These are phyloP conservation scores for Clavispora phyllophila DNA, from an alignment of 805 yeast genomes.

Conservation along the genomic window DNA sequence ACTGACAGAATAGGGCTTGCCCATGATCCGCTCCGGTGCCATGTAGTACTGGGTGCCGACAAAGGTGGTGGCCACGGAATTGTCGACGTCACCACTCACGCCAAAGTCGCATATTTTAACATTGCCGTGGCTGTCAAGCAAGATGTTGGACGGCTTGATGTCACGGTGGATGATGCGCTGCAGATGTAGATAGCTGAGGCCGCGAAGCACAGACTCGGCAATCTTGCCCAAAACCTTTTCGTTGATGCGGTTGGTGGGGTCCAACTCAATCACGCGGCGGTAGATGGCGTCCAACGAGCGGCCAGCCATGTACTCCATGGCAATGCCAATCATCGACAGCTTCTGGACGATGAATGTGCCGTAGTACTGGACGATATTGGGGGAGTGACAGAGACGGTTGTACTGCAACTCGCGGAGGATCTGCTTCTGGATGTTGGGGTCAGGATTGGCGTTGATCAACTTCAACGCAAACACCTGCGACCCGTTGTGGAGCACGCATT, in stretches of 20 bases:
- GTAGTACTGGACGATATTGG: slow-evolving; percentile 84
- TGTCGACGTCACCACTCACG: slow-evolving; percentile 94
- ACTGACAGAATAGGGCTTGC: slow-evolving; percentile 91
- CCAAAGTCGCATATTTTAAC: slow-evolving; percentile 96
- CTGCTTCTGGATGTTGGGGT: slow-evolving; percentile 85
- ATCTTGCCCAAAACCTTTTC: slow-evolving; percentile 90
- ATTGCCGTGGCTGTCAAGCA: slow-evolving; percentile 69
- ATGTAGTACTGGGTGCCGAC: slow-evolving; percentile 97
- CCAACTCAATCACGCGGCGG: slow-evolving; percentile 59
- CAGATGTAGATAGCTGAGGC: slow-evolving; percentile 82
- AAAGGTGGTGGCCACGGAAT: slow-evolving; percentile 91
- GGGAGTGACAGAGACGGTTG: slow-evolving; percentile 75
- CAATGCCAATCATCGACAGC: slow-evolving; percentile 78
- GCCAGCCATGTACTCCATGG: slow-evolving; percentile 98
- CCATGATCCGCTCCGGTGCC: slow-evolving; percentile 98
- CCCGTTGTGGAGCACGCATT: slow-evolving; percentile 62
- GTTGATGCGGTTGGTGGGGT: slow-evolving; percentile 76
- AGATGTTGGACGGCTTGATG: slow-evolving; percentile 91
- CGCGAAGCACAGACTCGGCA: slow-evolving; percentile 79
- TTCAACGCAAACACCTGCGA: slow-evolving; percentile 76
- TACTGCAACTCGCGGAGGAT: slow-evolving; percentile 87
- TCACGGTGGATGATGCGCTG: slow-evolving; percentile 90
- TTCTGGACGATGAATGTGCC: slow-evolving; percentile 83
- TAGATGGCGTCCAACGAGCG: slow-evolving; percentile 87
- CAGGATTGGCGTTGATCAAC: slow-evolving; percentile 67